Conservation (phyloP, 805 yeast species). For the Candida stauntonica region DNA sequence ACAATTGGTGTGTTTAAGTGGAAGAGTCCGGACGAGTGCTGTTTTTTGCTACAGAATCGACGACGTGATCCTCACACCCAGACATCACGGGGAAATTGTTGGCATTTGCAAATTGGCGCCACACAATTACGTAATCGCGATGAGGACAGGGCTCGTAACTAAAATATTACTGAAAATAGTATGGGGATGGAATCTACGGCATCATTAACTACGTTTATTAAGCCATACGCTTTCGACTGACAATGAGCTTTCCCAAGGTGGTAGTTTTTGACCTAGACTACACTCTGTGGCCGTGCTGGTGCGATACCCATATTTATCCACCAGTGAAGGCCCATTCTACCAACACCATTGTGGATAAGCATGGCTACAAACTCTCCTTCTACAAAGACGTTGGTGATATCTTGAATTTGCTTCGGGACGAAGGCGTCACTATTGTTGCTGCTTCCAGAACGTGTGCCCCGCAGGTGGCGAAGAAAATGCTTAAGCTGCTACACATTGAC, state of each 20-base stretch:
- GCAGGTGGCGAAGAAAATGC: conserved; percentile 61
- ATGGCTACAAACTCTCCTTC: conserved; percentile 52
- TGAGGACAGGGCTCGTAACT: background rate
- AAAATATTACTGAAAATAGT: background rate
- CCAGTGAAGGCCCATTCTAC: conserved; percentile 43
- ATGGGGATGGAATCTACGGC: no score
- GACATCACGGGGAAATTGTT: background rate
- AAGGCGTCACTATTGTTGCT: conserved; percentile 50
- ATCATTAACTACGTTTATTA: no score
- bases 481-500: conserved; percentile 48
- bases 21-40: background rate
- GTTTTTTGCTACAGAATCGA: background rate
- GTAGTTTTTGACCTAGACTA: conserved; percentile 75
- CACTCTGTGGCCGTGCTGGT: conserved; percentile 82
- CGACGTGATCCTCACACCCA: background rate
- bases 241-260: conserved; percentile 50
- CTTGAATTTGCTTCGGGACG: conserved; percentile 44
- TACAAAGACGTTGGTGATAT: conserved; percentile 68
- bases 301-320: conserved; percentile 64
- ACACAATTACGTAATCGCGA: background rate
- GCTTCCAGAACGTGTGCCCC: conserved; percentile 85
- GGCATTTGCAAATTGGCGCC: background rate
- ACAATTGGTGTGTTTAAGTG: background rate
- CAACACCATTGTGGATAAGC: conserved; percentile 41
- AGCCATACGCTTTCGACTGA: no score